These are phyloP conservation scores for Populus alba DNA, from an alignment of 345 rosid genomes.

Conservation along the genomic window DNA sequence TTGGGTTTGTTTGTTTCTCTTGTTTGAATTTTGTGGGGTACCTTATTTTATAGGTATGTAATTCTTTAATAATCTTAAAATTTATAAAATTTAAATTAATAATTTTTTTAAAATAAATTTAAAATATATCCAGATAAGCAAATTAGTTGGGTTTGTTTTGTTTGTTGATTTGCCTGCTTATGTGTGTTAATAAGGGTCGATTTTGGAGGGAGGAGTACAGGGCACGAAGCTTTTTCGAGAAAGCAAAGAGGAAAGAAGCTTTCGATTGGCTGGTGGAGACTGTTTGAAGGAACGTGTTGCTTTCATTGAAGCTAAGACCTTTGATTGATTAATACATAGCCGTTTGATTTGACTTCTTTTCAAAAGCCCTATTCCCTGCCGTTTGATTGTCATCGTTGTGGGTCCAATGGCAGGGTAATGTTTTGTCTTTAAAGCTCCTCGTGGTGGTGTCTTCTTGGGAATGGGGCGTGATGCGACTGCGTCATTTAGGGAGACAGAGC, in stretches of 20 bases:
- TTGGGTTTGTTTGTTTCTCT: no score
- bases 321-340: background rate
- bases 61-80: no score
- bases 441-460: slow-evolving; percentile 17
- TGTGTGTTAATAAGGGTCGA: background rate
- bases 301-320: slow-evolving; percentile 8
- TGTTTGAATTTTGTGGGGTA: no score
- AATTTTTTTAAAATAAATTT: no score
- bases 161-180: background rate
- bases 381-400: slow-evolving; percentile 16
- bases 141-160: no score
- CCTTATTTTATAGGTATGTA: no score
- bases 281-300: slow-evolving; percentile 8
- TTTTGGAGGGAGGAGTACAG: background rate
- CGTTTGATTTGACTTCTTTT: slow-evolving; percentile 14
- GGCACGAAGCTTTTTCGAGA: slow-evolving; percentile 21
- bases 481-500: slow-evolving; percentile 28
- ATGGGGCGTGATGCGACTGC: slow-evolving; percentile 30
- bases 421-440: no score
- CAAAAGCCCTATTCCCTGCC: slow-evolving; percentile 18
- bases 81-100: no score
- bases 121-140: no score
- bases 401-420: background rate
- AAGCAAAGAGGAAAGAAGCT: background rate
- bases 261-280: slow-evolving; percentile 19